Evolutionary conservation across 805 yeast genomes (phyloP).

Genomic region (Huiozyma naganishii): DNA sequence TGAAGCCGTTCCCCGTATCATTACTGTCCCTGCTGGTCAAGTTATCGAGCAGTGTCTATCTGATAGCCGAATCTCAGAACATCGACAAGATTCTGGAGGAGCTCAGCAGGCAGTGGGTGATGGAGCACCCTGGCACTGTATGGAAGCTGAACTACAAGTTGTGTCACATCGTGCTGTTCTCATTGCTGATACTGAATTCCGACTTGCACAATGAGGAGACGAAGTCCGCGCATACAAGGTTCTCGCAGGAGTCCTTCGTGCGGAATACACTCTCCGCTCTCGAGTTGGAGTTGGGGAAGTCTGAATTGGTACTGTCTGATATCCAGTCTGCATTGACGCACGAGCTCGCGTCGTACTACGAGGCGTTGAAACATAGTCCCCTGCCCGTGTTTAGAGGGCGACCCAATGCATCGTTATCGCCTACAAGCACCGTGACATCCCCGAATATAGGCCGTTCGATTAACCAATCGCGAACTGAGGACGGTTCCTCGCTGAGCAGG

Average conservation of each 20-base stretch:
- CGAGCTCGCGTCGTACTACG: conserved; percentile 17
- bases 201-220: conserved; percentile 51
- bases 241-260: conserved; percentile 35
- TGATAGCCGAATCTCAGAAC: conserved; percentile 76
- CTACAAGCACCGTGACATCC: neutral
- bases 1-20: conserved; percentile 37
- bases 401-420: neutral
- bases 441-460: neutral
- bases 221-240: conserved; percentile 28
- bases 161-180: conserved; percentile 63
- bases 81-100: conserved; percentile 63
- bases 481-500: neutral
- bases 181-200: conserved; percentile 63
- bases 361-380: conserved; percentile 11
- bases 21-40: conserved; percentile 46
- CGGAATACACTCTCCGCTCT: conserved; percentile 42
- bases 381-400: conserved; percentile 15
- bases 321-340: conserved; percentile 6
- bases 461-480: neutral
- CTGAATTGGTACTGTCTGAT: conserved; percentile 3
- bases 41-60: conserved; percentile 55
- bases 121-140: conserved; percentile 32
- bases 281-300: conserved; percentile 15
- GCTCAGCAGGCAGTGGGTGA: conserved; percentile 54
- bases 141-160: conserved; percentile 41